These are phyloP conservation scores for Ophiostoma angusticollis DNA, from an alignment of 2,329 filamentous ascomycete species.

Conservation along the genomic window DNA sequence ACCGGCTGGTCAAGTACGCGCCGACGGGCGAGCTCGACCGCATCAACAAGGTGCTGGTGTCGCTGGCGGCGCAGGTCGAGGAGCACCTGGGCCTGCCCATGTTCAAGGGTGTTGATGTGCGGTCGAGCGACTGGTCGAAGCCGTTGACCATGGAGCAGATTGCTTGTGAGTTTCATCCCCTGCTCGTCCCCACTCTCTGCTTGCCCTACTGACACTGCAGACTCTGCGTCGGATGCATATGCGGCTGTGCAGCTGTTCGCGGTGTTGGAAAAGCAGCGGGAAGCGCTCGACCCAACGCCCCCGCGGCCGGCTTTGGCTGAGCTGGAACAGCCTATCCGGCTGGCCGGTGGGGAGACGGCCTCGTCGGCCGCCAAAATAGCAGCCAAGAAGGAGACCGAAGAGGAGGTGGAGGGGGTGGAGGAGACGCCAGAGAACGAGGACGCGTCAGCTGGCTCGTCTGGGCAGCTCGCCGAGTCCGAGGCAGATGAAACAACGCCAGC, in stretches of 20 bases:
- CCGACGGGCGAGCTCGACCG: constrained; percentile 33
- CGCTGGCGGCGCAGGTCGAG: constrained; percentile 56
- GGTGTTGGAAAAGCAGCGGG: constrained; percentile 54
- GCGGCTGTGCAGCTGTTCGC: constrained; percentile 63
- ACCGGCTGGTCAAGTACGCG: constrained; percentile 61
- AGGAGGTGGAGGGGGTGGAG: constrained; percentile 19
- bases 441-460: no score
- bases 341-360: constrained; percentile 31
- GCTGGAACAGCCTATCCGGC: constrained; percentile 47
- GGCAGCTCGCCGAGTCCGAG: no score
- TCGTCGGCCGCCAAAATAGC: no score
- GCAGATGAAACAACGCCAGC: not conserved
- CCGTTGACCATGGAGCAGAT: constrained; percentile 52
- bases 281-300: constrained; percentile 54
- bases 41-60: constrained; percentile 55
- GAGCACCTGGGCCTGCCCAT: constrained; percentile 62
- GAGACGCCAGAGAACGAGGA: not conserved
- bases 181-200: not conserved
- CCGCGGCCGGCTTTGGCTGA: constrained; percentile 59
- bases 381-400: no score
- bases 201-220: constrained; percentile 28
- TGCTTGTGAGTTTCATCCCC: constrained; percentile 42
- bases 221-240: constrained; percentile 75
- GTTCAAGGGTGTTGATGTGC: constrained; percentile 57
- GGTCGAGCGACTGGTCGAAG: constrained; percentile 62